Conservation (phyloP, 768 basidiomycete species). For the Baorangia bicolor region DNA sequence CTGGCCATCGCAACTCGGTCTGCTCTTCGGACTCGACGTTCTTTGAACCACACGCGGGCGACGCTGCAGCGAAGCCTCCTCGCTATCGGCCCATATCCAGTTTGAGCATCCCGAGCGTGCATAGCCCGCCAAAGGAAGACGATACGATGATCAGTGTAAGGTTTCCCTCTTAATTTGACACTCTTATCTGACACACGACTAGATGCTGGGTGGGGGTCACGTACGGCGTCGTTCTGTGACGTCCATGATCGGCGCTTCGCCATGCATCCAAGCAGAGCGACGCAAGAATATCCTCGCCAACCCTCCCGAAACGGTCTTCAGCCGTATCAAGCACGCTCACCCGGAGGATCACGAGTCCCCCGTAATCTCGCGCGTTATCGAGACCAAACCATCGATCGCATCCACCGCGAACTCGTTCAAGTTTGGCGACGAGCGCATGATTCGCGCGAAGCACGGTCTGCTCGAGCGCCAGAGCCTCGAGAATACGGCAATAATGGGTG, state of each 20-base stretch:
- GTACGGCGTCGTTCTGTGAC: constrained; percentile 67
- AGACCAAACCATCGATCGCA: constrained; percentile 59
- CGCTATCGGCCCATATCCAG: constrained; percentile 68
- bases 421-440: constrained; percentile 70
- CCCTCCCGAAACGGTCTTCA: constrained; percentile 34
- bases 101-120: constrained; percentile 47
- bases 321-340: constrained; percentile 30
- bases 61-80: constrained; percentile 39
- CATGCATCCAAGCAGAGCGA: constrained; percentile 65
- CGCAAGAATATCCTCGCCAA: constrained; percentile 45
- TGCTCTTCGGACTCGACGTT: constrained; percentile 62
- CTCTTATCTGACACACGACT: background rate
- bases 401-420: constrained; percentile 56
- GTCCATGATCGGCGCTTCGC: constrained; percentile 67
- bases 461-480: constrained; percentile 68
- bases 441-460: constrained; percentile 58
- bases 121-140: constrained; percentile 61
- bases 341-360: constrained; percentile 33
- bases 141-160: constrained; percentile 82
- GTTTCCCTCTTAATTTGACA: background rate
- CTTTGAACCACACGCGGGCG: constrained; percentile 41
- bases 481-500: constrained; percentile 59
- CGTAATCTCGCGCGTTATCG: constrained; percentile 48
- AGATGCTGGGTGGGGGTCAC: constrained; percentile 82
- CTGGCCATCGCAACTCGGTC: constrained; percentile 47